Conservation (phyloP, 1,139 yeast genomes). For the Geotrichum histeridarum region DNA sequence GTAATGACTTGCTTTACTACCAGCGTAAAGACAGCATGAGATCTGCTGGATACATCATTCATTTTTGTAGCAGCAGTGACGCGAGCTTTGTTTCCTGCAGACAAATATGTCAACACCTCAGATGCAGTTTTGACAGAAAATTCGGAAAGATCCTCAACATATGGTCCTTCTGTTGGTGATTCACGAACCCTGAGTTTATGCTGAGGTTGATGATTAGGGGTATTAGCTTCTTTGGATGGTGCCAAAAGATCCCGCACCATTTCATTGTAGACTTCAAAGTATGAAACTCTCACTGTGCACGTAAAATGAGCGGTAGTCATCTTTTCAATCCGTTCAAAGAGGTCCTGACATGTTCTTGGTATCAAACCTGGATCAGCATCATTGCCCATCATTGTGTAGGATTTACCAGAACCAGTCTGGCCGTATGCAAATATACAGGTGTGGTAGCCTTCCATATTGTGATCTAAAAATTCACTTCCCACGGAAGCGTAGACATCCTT, state of each 20-base stretch:
- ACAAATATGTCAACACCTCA: slow-evolving; percentile 45
- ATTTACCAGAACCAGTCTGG: slow-evolving; percentile 72
- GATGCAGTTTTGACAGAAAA: slow-evolving; percentile 42
- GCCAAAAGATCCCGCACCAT: slow-evolving; percentile 54
- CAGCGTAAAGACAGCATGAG: slow-evolving; percentile 72
- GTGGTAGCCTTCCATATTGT: slow-evolving; percentile 63
- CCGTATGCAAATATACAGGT: slow-evolving; percentile 74
- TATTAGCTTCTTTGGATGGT: slow-evolving; percentile 16
- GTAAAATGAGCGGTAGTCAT: slow-evolving; percentile 42
- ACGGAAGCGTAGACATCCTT: slow-evolving; percentile 46
- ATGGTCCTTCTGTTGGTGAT: slow-evolving; percentile 59
- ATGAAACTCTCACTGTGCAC: slow-evolving; percentile 55
- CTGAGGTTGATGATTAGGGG: slow-evolving; percentile 17
- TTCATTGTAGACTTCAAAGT: slow-evolving; percentile 70
- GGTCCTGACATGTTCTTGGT: slow-evolving; percentile 52
- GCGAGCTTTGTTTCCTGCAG: slow-evolving; percentile 48
- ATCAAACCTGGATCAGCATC: slow-evolving; percentile 52
- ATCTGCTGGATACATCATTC: slow-evolving; percentile 66
- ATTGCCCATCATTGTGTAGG: slow-evolving; percentile 69
- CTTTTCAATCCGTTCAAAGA: slow-evolving; percentile 45
- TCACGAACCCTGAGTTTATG: slow-evolving; percentile 51
- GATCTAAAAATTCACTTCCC: slow-evolving; percentile 57
- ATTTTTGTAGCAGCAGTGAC: slow-evolving; percentile 65
- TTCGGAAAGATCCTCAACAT: slow-evolving; percentile 60
- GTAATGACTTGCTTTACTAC: slow-evolving; percentile 53